Base-by-base conservation (phyloP, 805 yeast genomes). In the Kazachstania bromeliacearum region DNA sequence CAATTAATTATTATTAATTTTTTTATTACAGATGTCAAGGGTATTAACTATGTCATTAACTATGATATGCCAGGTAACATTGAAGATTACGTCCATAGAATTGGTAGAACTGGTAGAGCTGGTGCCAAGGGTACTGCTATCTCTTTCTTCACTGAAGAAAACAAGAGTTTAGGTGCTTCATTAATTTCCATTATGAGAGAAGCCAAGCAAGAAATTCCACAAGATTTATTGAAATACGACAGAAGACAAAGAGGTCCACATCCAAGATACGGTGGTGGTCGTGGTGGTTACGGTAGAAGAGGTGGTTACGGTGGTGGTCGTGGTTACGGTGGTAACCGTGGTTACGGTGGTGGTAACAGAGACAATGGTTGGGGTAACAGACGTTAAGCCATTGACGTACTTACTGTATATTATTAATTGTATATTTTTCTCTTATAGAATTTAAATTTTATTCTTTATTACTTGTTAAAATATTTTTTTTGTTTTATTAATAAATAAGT, bases 61-160 rank as follows among this genome's bases (percentile, higher is more conserved):
- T 85, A 74, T 58, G 97, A 89, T 64, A 89, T 89, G 88, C 97
- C 98, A 58, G 87, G 85, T 65, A 89, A 89, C 68, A 85, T 88
- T 59, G 98, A 92, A 72, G 97, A 92, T 69, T 89, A 89, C 63
- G 96, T 89, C 45, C 98, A 89, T 65, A 79, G 98, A 70, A 92
- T 89, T 59, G 98, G 98, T 65, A 88, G 96, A 77, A 88, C 98
- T 47, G 98, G 98, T 63, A 85, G 98, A 76, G 98, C 96, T 49
- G 97, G 97, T 63, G 79, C 87, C 44, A 71, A 73, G 44, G 98
- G 98, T 74, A 88, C 92, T 44, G 96, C 98, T 38, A 76, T 87
- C 48, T 85, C 97, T 7, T 77, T 89, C 63, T 92, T 92, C 75
- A 85, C 96, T 41, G 82, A 77, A 46, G 88, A 71, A 47, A 85